A percentile compares a stretch with the other conserved stretches of the same genome.
Evolutionary conservation across 331 rosid species (phyloP).

Genomic region (Cydonia oblonga): DNA sequence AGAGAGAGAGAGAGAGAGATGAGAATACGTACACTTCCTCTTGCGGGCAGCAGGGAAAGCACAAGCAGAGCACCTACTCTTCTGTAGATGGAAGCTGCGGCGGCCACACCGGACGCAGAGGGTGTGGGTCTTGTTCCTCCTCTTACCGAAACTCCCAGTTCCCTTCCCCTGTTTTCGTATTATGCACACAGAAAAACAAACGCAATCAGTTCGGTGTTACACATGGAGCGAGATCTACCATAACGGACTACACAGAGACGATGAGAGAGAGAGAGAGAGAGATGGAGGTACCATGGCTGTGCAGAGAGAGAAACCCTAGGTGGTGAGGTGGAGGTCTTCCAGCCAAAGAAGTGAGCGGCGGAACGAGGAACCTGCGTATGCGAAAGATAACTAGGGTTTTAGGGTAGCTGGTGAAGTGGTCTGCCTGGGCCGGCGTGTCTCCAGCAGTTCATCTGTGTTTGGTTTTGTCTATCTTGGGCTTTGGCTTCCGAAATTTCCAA

Average conservation of each 20-base stretch:
- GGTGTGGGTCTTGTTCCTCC: conserved; percentile 98
- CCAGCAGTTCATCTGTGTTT: not conserved
- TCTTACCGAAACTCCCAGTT: conserved; percentile 94
- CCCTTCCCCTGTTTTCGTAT: conserved; percentile 64
- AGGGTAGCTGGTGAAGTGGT: not conserved
- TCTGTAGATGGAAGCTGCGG: conserved; percentile 95
- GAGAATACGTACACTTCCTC: conserved; percentile 46
- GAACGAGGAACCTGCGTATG: not conserved
- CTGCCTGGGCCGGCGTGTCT: not conserved
- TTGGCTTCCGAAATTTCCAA: not conserved
- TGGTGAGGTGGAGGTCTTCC: not conserved
- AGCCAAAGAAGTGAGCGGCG: conserved; percentile 13
- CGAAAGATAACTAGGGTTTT: not conserved
- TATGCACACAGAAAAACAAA: not conserved
- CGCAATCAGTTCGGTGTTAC: not conserved
- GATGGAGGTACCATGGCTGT: conserved; percentile 35
- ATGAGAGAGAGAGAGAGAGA: not conserved
- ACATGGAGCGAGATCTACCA: not conserved
- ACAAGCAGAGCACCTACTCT: conserved; percentile 90
- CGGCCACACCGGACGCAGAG: conserved; percentile 97
- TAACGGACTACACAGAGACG: not conserved
- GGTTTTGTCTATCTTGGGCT: not conserved
- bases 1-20: too few species aligned
- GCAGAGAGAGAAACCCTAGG: conserved; percentile 36
- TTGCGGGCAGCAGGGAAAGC: conserved; percentile 91